Base-by-base conservation (phyloP, 2,329 filamentous ascomycete species). In the Coniosporium uncinatum region DNA sequence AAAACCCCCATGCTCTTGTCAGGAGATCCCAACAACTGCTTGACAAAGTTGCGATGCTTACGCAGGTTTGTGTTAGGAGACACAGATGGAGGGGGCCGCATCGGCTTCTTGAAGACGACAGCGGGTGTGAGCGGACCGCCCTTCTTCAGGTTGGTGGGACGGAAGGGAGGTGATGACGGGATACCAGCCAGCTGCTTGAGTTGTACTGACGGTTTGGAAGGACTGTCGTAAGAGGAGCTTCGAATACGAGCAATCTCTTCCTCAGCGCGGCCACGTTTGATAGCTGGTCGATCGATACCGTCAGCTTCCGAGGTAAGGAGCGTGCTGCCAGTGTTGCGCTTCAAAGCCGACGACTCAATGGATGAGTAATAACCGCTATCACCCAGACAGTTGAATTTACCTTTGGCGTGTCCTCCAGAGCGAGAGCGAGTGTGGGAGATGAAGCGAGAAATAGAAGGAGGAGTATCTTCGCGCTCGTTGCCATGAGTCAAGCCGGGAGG, bases 311-410 rank as follows among this genome's bases (percentile, higher is more conserved):
- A n/a, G n/a, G n/a, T n/a, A n/a, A 87, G 71, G 42, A 14, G 32
- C 22, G 8, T 69, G 69, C 45, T 78, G 71, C n/a, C n/a, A 49
- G 79, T 76, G 48, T 82, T 80, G 37, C 85, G 81, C 44, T 91
- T 79, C 59, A 88, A 77, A 14, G 77, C 88, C 0, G 93, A 97
- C 3, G 93, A 97, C 52, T 96, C 90, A 16, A 97, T 75, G 0
- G 90, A 96, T 2, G 93, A 97, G 59, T 95, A 95, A 63, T 97
- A 98, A 32, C 93, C 93, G 58, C 91, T 97, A 63, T 98, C 93
- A 55, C 86, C 88, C 70, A 94, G 83, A 13, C 85, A 83, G 22
- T 78, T 78, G 53, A 85, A 79, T 61, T 88, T 91, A 50, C 85
- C 83, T 65, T 87, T 88, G n/a, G n/a, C n/a, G 50, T 83, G 43